These are phyloP conservation scores for Solanum hybrid DNA, from an alignment of 305 asterid species.

Conservation along the genomic window DNA sequence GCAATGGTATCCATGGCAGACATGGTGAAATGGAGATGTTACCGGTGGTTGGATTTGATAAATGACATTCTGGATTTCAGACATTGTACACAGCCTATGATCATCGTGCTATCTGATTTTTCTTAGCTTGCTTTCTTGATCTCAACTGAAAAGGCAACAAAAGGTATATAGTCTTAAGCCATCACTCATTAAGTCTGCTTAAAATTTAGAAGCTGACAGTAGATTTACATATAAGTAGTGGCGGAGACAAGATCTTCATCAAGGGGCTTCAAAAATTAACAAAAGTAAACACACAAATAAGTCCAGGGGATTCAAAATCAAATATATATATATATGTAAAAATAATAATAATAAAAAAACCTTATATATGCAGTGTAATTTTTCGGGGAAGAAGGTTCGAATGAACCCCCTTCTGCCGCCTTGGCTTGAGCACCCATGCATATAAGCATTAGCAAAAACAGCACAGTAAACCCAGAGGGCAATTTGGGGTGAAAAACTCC, in stretches of 20 bases:
- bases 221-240: neutral
- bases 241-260: too few species aligned
- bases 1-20: neutral
- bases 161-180: neutral
- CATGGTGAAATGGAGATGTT: neutral
- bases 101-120: too few species aligned
- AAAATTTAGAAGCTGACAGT: neutral
- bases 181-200: neutral
- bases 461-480: neutral
- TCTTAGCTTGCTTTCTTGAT: too few species aligned
- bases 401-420: neutral
- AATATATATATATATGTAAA: too few species aligned
- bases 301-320: neutral
- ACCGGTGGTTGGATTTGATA: neutral
- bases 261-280: neutral
- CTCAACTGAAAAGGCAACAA: neutral
- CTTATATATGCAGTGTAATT: neutral
- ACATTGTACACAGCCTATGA: too few species aligned
- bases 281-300: neutral
- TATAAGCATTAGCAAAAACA: neutral
- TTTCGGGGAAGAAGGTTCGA: neutral
- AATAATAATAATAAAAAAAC: neutral
- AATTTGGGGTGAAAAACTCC: neutral
- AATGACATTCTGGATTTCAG: too few species aligned
- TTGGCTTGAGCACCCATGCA: neutral